phyloP scores from a whole-genome alignment of 106 monocot genomes.

The Cymbidium sinense region DNA sequence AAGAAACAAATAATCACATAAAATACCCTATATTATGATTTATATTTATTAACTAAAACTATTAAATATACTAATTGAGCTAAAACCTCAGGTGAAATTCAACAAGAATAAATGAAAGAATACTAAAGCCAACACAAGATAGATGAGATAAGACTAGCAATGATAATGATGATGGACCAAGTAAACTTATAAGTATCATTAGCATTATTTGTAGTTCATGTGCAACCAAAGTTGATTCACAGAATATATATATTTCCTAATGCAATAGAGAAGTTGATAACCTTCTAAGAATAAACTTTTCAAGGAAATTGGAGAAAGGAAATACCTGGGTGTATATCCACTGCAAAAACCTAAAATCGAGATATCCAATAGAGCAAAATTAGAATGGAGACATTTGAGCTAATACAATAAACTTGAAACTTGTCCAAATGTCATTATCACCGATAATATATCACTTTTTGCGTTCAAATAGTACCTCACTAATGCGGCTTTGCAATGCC shows the following conservation, averaged over 20 bases:
- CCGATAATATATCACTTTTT: background rate
- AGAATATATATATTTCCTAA: background rate
- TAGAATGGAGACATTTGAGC: background rate
- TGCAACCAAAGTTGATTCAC: background rate
- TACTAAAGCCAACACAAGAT: no score
- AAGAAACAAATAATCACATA: no score
- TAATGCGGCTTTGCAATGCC: slow-evolving; percentile 91
- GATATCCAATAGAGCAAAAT: slow-evolving; percentile 4
- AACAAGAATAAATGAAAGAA: background rate
- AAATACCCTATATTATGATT: no score
- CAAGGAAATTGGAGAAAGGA: background rate
- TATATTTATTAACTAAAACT: no score
- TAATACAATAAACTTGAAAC: background rate
- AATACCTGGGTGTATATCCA: slow-evolving; percentile 93
- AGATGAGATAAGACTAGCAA: no score
- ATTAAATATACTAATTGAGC: background rate
- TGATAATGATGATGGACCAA: no score
- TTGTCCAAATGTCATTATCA: background rate
- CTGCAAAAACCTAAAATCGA: slow-evolving; percentile 65
- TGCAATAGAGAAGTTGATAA: background rate
- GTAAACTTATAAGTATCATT: background rate
- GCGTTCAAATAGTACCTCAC: slow-evolving; percentile 45
- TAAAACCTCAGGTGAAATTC: background rate
- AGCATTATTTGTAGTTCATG: background rate
- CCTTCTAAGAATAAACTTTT: background rate